phyloP scores from a whole-genome alignment of 2,329 filamentous ascomycete genomes.

The Pyricularia pennisetigena region DNA sequence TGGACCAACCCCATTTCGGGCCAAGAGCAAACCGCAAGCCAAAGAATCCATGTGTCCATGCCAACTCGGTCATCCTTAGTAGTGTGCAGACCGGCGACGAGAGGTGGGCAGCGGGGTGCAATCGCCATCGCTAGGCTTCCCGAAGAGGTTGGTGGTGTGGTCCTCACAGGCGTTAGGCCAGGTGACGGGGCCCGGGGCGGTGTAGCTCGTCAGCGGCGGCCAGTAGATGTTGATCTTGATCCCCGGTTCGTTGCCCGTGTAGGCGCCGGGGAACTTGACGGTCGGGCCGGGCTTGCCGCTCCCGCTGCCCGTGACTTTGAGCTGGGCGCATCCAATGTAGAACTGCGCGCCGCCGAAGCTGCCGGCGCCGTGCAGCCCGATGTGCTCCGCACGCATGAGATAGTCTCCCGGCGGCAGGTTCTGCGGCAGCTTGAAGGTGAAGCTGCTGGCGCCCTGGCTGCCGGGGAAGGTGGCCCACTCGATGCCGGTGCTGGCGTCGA shows the following conservation, averaged over 20 bases:
- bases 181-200: slow-evolving; percentile 19
- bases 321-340: slow-evolving; percentile 10
- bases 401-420: slow-evolving; percentile 21
- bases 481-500: neutral
- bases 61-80: neutral
- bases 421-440: slow-evolving; percentile 24
- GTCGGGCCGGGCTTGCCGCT: neutral
- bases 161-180: slow-evolving; percentile 25
- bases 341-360: slow-evolving; percentile 7
- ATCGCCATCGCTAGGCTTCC: slow-evolving; percentile 22
- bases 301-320: slow-evolving; percentile 4
- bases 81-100: neutral
- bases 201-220: slow-evolving; percentile 21
- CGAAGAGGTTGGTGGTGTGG: slow-evolving; percentile 24
- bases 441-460: slow-evolving; percentile 1
- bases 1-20: no score
- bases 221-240: slow-evolving; percentile 25
- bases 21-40: neutral
- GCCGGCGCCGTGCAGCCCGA: slow-evolving; percentile 8
- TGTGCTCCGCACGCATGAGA: slow-evolving; percentile 10
- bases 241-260: slow-evolving; percentile 10
- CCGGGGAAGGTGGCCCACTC: slow-evolving; percentile 4
- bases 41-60: neutral
- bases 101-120: slow-evolving; percentile 16
- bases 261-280: slow-evolving; percentile 4